Percentiles rank a stretch among this genome's conserved stretches.
phyloP scores from a whole-genome alignment of 2,329 filamentous ascomycete genomes.

The Trichothecium sympodiale region DNA sequence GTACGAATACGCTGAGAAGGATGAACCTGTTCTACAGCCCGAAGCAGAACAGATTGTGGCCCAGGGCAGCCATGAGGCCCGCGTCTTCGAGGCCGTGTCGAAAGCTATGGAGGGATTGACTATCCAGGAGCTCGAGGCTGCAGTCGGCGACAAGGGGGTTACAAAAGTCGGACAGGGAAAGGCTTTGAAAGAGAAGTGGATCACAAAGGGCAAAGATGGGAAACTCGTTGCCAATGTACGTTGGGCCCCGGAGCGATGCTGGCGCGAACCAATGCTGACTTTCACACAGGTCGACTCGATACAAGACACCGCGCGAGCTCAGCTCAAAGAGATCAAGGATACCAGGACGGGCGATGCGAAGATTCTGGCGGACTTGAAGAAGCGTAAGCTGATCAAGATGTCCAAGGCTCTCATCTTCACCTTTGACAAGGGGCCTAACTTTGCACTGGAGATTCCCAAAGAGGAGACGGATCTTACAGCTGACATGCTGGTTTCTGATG shows the following conservation, averaged over 20 bases:
- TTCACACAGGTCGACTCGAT: conserved; percentile 56
- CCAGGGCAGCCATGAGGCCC: conserved; percentile 72
- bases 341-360: conserved; percentile 65
- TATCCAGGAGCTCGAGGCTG: conserved; percentile 59
- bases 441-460: conserved; percentile 76
- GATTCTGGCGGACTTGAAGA: conserved; percentile 70
- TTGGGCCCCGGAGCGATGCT: conserved; percentile 3
- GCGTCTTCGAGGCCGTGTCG: conserved; percentile 66
- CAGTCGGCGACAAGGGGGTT: conserved; percentile 61
- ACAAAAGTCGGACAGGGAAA: conserved; percentile 86
- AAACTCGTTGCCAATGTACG: conserved; percentile 42
- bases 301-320: conserved; percentile 65
- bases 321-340: conserved; percentile 62
- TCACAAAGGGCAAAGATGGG: conserved; percentile 48
- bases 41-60: conserved; percentile 63
- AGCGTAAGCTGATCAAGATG: conserved; percentile 78
- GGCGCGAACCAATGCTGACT: conserved; percentile 2
- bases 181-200: conserved; percentile 77
- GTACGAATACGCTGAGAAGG: conserved; percentile 73
- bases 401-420: conserved; percentile 81
- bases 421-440: conserved; percentile 77
- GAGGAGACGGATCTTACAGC: conserved; percentile 92
- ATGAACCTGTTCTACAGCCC: conserved; percentile 64
- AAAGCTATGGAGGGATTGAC: conserved; percentile 69
- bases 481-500: conserved; percentile 79